Base-by-base conservation (phyloP, 2,329 filamentous ascomycete species). In the Penicillium rolfsii region DNA sequence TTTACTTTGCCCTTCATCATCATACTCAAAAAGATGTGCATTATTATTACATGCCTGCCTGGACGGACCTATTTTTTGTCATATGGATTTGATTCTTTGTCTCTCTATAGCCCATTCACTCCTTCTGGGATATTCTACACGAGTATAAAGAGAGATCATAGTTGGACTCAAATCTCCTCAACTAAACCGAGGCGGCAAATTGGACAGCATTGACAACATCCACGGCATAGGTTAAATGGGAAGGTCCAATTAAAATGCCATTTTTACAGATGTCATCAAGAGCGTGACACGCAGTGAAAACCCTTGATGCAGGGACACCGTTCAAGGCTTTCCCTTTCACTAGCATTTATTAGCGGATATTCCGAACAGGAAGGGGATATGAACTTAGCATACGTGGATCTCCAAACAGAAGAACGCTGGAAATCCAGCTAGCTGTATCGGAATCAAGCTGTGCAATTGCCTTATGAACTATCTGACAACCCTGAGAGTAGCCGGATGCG, bases 181-280 rank as follows among this genome's bases (percentile, higher is more conserved):
- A 30, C 22, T 53, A 53, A n/a, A 30, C 4, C 14, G 50, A 6
- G 6, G 52, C 52, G 4, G 58, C 58, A 36, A 60, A 60, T 1
- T 60, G 52, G 52, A 60, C 65, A 22, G 64, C 65, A 30, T 46
- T 53, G 35, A 30, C 50, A 28, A 63, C 65, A 40, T 67, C 57
- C 48, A 63, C 41, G 0, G 64, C 65, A 63, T 67, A 67, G 3
- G 62, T 67, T 52, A 67, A 26, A 61, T 67, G 65, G 14, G 59
- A 19, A 35, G 63, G 58, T 11, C 63, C 58, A 30, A 67, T 64
- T 3, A 67, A 11, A 22, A 64, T 63, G 24, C 65, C 65, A 30
- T 67, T 57, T 5, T 63, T 52, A 30, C 65, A 67, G 30, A 67
- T 67, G 33, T 67, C 58, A 49, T 67, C 65, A 11, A 41, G 53